Percentiles rank a stretch among this genome's conserved stretches.
Conservation (phyloP, 2,329 filamentous ascomycete genomes). For the Aurifilum marmelostoma region DNA sequence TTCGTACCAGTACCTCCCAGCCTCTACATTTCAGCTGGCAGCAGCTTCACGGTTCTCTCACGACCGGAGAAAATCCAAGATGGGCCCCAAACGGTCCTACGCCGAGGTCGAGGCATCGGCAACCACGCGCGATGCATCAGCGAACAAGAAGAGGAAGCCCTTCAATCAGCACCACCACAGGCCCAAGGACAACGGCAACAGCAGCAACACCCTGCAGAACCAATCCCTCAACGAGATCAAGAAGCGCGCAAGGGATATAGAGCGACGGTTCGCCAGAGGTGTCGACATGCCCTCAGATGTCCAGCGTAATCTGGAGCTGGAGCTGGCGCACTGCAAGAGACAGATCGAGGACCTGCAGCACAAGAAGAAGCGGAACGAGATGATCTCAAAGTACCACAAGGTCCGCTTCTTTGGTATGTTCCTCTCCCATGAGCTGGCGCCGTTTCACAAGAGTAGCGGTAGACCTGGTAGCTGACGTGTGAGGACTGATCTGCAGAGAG, state of each 20-base stretch:
- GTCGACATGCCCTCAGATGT: constrained; percentile 69
- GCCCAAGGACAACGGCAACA: constrained; percentile 50
- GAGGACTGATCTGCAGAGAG: constrained; percentile 54
- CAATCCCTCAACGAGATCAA: constrained; percentile 51
- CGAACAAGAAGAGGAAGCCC: constrained; percentile 34
- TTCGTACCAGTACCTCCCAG: neutral
- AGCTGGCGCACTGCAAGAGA: constrained; percentile 67
- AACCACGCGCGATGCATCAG: constrained; percentile 19
- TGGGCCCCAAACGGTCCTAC: constrained; percentile 39
- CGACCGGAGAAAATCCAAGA: constrained; percentile 19
- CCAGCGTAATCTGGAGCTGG: constrained; percentile 70
- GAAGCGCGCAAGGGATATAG: constrained; percentile 71
- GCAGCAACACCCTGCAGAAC: constrained; percentile 49
- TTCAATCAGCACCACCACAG: constrained; percentile 44
- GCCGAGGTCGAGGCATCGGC: constrained; percentile 33
- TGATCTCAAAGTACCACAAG: constrained; percentile 83
- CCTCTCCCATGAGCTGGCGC: neutral
- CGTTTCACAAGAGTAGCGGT: neutral
- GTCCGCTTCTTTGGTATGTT: constrained; percentile 77
- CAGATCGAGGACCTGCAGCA: constrained; percentile 63
- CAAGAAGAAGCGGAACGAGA: constrained; percentile 65
- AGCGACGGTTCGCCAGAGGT: constrained; percentile 64
- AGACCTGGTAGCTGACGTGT: constrained; percentile 11
- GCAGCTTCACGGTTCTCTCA: neutral
- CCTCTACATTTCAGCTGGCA: too few species aligned